Evolutionary conservation across 2,329 filamentous ascomycete genomes (phyloP).

Genomic region (Apiospora hydei): DNA sequence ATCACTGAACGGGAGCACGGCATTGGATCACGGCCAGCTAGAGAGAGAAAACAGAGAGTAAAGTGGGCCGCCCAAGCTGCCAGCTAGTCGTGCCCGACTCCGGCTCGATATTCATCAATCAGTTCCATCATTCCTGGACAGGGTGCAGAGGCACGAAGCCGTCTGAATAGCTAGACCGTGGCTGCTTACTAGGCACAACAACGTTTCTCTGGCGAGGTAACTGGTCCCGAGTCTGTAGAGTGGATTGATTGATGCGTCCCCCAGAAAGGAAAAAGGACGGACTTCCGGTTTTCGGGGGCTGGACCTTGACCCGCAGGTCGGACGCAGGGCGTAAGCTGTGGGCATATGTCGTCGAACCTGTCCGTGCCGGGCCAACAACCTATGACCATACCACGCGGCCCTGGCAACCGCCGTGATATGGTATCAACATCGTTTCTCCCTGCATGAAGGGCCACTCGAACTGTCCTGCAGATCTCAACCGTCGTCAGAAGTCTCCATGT

Average conservation of each 20-base stretch:
- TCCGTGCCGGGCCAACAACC: not conserved
- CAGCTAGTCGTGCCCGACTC: not conserved
- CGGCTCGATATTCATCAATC: not conserved
- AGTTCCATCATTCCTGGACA: not conserved
- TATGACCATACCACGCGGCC: not conserved
- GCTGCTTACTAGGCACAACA: not conserved
- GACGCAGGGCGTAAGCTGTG: not conserved
- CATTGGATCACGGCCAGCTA: not conserved
- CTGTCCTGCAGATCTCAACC: not conserved
- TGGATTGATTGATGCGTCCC: not conserved
- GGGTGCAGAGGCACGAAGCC: not conserved
- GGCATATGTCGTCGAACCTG: not conserved
- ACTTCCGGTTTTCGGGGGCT: constrained; percentile 11
- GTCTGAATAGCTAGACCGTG: not conserved
- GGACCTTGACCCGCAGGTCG: not conserved
- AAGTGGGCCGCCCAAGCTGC: not conserved
- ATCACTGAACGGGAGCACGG: not conserved
- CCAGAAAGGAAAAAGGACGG: not conserved
- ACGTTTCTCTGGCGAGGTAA: too few species aligned
- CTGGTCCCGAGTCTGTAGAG: constrained; percentile 3
- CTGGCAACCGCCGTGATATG: not conserved
- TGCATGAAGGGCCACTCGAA: not conserved
- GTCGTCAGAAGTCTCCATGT: not conserved
- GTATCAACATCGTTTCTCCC: not conserved
- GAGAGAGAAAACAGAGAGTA: not conserved